Evolutionary conservation across 805 yeast genomes (phyloP).

Genomic region (Priceomyces carsonii): DNA sequence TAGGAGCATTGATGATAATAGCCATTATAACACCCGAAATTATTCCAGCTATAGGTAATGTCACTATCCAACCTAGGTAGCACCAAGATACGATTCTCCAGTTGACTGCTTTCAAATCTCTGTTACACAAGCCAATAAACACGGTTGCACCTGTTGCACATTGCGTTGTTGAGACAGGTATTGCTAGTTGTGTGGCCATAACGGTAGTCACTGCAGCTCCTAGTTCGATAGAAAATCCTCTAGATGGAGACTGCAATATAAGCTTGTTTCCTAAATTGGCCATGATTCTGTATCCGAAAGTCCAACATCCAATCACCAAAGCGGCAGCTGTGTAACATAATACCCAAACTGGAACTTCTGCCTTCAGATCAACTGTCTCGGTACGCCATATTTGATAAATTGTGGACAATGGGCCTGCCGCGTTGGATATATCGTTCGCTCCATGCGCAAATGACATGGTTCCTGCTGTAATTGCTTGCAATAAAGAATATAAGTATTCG

Average conservation of each 20-base stretch:
- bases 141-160: slow-evolving; percentile 79
- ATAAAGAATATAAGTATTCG: slow-evolving; percentile 65
- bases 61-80: slow-evolving; percentile 69
- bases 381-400: slow-evolving; percentile 62
- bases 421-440: slow-evolving; percentile 77
- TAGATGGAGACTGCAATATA: slow-evolving; percentile 73
- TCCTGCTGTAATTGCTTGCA: slow-evolving; percentile 72
- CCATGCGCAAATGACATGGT: slow-evolving; percentile 86
- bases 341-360: slow-evolving; percentile 72
- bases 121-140: slow-evolving; percentile 72
- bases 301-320: slow-evolving; percentile 69
- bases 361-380: slow-evolving; percentile 44
- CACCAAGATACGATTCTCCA: slow-evolving; percentile 79
- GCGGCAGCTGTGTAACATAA: slow-evolving; percentile 67
- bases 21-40: slow-evolving; percentile 68
- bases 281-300: slow-evolving; percentile 71
- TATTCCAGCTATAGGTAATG: slow-evolving; percentile 73
- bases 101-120: slow-evolving; percentile 61
- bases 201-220: slow-evolving; percentile 78
- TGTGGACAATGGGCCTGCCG: slow-evolving; percentile 73
- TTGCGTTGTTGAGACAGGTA: slow-evolving; percentile 79
- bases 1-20: slow-evolving; percentile 65
- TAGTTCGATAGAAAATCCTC: slow-evolving; percentile 75
- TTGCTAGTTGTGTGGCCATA: slow-evolving; percentile 69
- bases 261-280: slow-evolving; percentile 69